Evolutionary conservation across 2,329 filamentous ascomycete species (phyloP), one percentile per base, ranked within the genome.

Genomic region (Paracorniculantispora psalliotae): DNA sequence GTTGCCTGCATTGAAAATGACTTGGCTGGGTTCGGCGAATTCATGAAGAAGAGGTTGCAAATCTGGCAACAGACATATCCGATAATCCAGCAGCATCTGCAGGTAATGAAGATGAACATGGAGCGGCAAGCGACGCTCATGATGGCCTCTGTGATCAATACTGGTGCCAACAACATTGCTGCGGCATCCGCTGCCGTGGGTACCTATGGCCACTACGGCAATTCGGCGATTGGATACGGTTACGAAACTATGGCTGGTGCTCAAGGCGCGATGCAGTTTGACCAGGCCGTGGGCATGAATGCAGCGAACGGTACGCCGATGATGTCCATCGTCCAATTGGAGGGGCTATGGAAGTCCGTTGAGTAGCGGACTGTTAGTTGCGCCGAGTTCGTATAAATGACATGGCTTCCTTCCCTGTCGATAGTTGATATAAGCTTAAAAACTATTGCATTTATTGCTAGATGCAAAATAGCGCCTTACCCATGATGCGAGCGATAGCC

Each of bases 1-100:
- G n/a, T 51, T 9, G 39, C 47, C 4, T 53, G 39, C 39, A 51
- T 51, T 1, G 30, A 39, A 15, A 44, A 57, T 33, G 23, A 35
- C 30, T 12, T 48, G 8, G 39, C 39, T 4, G 47, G 46, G 2
- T 57, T 52, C 25, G 21, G 3, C 2, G 28, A 26, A 2, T 47
- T 48, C n/a, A 52, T 57, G n/a, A 41, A 33, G 47, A 28, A 48
- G 23, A 23, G 47, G 23, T 25, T 43, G 17, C n/a, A 56, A n/a
- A 25, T 57, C 3, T 53, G 53, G 59, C 23, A 51, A 23, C 53
- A 52, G 30, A 60, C 53, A 2, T 43, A 60, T 19, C 59, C 53
- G 17, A 46, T 19, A 9, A 53, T 57, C 25, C 59, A 60, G 26
- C 52, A 57, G 28, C 37, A 57, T 10, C 59, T 60, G 2, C 8